phyloP scores from a whole-genome alignment of 306 rosid genomes.

The Bauhinia variegata region DNA sequence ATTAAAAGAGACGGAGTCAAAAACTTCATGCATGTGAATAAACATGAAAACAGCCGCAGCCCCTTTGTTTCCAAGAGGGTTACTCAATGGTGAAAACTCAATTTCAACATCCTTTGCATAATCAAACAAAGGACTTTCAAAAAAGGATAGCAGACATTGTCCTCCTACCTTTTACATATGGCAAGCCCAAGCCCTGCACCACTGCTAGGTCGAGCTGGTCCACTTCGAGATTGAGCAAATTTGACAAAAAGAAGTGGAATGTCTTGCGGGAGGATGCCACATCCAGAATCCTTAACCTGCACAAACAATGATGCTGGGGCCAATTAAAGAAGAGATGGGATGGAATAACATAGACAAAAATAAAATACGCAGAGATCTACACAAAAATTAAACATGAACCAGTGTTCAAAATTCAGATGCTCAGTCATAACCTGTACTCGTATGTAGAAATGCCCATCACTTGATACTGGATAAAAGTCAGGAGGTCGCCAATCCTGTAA shows the following conservation, averaged over 20 bases:
- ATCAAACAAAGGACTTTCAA: background rate
- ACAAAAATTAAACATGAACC: too few species aligned
- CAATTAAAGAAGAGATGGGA: too few species aligned
- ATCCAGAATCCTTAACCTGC: constrained; percentile 92
- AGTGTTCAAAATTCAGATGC: background rate
- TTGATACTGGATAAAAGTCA: constrained; percentile 67
- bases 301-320: constrained; percentile 26
- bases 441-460: constrained; percentile 69
- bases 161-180: constrained; percentile 76
- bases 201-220: constrained; percentile 53
- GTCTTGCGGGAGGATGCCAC: constrained; percentile 80
- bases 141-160: background rate
- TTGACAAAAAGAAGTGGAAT: constrained; percentile 74
- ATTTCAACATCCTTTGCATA: background rate
- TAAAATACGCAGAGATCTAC: background rate
- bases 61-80: background rate
- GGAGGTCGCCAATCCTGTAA: constrained; percentile 77
- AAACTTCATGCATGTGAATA: constrained; percentile 3
- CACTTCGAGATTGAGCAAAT: constrained; percentile 66
- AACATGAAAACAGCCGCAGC: background rate
- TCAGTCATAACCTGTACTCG: constrained; percentile 69
- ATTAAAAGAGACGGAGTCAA: constrained; percentile 33
- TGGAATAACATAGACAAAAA: too few species aligned
- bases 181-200: constrained; percentile 91
- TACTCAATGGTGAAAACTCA: background rate